Base-by-base conservation (phyloP, 371 early-diverging fungal species). In the Mortierella sp. region DNA sequence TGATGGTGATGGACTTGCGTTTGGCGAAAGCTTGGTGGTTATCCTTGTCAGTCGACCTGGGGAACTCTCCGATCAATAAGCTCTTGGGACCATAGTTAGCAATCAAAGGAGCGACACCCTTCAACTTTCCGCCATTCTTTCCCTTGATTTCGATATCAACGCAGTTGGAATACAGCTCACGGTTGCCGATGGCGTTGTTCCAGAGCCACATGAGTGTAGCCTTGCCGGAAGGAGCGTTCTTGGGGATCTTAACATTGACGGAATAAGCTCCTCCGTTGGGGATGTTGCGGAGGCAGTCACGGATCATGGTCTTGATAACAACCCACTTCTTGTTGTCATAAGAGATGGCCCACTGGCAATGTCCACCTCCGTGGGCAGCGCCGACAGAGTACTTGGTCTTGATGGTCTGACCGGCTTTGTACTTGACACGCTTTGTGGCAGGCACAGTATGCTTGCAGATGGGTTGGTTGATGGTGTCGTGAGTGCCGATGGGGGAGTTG, bases 91-190 rank as follows among this genome's bases (percentile, higher is more conserved):
- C 77, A 55, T 76, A 76, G 77, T 76, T 76, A 55, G 72, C 72
- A 64, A 71, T 67, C 38, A 76, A 45, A 22, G 72, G 77, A 57
- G 47, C 58, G 41, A 59, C 36, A 28, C 77, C 77, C 68, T 43
- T 68, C 48, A 80, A 22, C 40, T 40, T 22, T 28, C 80, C 80
- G 19, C 80, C 75, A 65, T 74, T 68, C 22, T 45, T 58, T 13
- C 89, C 88, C n/a, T 72, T 61, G 66, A 94, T 87, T 16, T 74
- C 74, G 36, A 93, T 83, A 63, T 94, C 94, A 32, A 87, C 89
- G 70, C 94, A 94, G 86, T 91, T 90, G 87, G 88, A 88, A 85
- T 94, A 94, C 57, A 87, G 87, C 84, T 93, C 94, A 62, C 92
- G 90, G 82, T 89, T 88, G 16, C 92, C 93, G 16, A 84, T 72